These are phyloP conservation scores for Anisodus tanguticus DNA, from an alignment of 257 asterid genomes.

Conservation along the genomic window DNA sequence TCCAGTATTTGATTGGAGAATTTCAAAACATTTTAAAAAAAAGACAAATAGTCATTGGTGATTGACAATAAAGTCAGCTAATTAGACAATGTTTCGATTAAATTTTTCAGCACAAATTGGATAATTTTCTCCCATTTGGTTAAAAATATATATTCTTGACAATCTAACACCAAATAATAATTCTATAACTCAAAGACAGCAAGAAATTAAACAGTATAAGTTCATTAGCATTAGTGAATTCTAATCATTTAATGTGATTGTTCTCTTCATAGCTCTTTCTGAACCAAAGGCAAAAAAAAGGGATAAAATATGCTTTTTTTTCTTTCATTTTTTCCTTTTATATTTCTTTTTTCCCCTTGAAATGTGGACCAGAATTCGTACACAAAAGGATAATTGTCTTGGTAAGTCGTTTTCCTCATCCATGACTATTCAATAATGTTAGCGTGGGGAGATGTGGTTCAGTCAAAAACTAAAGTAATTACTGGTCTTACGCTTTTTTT, in stretches of 20 bases:
- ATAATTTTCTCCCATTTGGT: no score
- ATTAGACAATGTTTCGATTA: no score
- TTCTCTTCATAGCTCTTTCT: not conserved
- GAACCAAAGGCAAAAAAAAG: no score
- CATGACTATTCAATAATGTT: not conserved
- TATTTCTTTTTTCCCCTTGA: not conserved
- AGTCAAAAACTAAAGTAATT: no score
- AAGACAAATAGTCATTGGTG: no score
- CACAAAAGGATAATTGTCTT: constrained; percentile 6
- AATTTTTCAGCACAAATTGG: no score
- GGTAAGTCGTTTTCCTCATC: constrained; percentile 13
- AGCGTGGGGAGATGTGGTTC: not conserved
- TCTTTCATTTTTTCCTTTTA: not conserved
- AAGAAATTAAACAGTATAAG: not conserved
- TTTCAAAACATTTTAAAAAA: no score
- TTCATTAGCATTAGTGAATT: not conserved
- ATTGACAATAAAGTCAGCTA: no score
- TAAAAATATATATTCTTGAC: no score
- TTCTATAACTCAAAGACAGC: not conserved
- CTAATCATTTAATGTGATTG: not conserved
- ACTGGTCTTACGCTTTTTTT: no score
- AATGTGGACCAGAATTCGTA: constrained; percentile 13
- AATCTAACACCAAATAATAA: no score
- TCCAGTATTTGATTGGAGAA: no score
- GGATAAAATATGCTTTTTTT: not conserved